Percentiles rank a stretch among this genome's conserved stretches.
Conservation (phyloP, 2,329 filamentous ascomycete genomes). For the Thelonectria blattea region DNA sequence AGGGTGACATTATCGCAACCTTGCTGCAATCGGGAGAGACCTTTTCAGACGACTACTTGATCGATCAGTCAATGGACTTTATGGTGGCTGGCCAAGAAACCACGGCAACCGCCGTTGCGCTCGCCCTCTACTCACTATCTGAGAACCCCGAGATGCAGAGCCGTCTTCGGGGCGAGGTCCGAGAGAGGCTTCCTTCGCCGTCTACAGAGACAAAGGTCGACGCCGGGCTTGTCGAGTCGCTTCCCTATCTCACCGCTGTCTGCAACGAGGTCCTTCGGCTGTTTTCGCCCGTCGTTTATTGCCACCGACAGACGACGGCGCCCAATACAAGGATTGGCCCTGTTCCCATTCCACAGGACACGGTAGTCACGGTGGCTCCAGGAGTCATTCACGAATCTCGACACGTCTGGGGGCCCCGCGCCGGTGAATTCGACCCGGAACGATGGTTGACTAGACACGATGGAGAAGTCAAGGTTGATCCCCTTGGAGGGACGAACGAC, state of each 20-base stretch:
- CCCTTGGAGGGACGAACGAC: slow-evolving; percentile 21
- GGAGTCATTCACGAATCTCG: slow-evolving; percentile 12
- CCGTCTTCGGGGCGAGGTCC: slow-evolving; percentile 12
- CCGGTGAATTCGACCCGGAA: slow-evolving; percentile 9
- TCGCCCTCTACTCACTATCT: slow-evolving; percentile 8
- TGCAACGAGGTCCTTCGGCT: slow-evolving; percentile 16
- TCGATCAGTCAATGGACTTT: slow-evolving; percentile 16
- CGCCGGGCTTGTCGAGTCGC: slow-evolving; percentile 16
- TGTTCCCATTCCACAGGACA: slow-evolving; percentile 3
- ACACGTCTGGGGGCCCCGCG: slow-evolving; percentile 9
- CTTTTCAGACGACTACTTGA: slow-evolving; percentile 22
- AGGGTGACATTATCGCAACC: slow-evolving; percentile 22
- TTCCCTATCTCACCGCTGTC: slow-evolving; percentile 12
- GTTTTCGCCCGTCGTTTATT: slow-evolving; percentile 13
- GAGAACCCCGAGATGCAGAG: slow-evolving; percentile 9
- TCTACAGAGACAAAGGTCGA: background rate
- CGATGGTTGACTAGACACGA: slow-evolving; percentile 11
- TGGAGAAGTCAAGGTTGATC: slow-evolving; percentile 19
- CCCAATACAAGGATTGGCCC: slow-evolving; percentile 8
- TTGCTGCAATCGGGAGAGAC: slow-evolving; percentile 20
- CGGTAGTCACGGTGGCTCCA: slow-evolving; percentile 11
- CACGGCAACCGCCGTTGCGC: slow-evolving; percentile 12
- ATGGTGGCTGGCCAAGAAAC: slow-evolving; percentile 16
- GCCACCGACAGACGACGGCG: slow-evolving; percentile 10
- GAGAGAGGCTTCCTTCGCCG: slow-evolving; percentile 13